Conservation (phyloP, 768 basidiomycete genomes). For the Ramaria rubella region DNA sequence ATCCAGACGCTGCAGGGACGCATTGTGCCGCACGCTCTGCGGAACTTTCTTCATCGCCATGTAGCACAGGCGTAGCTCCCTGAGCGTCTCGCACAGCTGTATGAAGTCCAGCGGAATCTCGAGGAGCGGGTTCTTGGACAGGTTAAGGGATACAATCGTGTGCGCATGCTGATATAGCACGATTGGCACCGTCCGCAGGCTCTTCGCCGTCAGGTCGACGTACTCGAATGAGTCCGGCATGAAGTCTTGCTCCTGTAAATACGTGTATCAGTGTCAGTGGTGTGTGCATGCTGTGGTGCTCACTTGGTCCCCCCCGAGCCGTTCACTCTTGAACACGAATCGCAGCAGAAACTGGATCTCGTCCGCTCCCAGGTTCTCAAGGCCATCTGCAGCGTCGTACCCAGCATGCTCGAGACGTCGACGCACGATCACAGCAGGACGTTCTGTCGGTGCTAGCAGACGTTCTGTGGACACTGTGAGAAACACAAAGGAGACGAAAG, state of each 20-base stretch:
- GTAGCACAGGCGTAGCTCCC: slow-evolving; percentile 78
- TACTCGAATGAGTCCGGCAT: slow-evolving; percentile 59
- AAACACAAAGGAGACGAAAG: neutral
- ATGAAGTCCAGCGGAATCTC: slow-evolving; percentile 97
- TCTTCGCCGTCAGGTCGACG: slow-evolving; percentile 52
- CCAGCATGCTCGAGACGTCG: slow-evolving; percentile 84
- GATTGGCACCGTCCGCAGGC: slow-evolving; percentile 84
- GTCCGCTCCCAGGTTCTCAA: slow-evolving; percentile 69
- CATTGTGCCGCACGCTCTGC: slow-evolving; percentile 67
- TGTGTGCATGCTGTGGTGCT: neutral
- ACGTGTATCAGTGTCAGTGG: neutral
- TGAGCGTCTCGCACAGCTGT: slow-evolving; percentile 74
- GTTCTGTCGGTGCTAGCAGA: slow-evolving; percentile 70
- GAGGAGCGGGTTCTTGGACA: slow-evolving; percentile 92
- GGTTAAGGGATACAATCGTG: slow-evolving; percentile 74
- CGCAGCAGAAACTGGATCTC: slow-evolving; percentile 81
- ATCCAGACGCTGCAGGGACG: slow-evolving; percentile 72
- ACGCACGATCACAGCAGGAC: slow-evolving; percentile 78
- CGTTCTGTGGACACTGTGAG: slow-evolving; percentile 52
- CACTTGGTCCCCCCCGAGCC: slow-evolving; percentile 37
- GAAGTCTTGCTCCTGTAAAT: slow-evolving; percentile 63
- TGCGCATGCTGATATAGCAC: slow-evolving; percentile 78
- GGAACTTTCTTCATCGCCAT: slow-evolving; percentile 97
- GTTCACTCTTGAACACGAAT: slow-evolving; percentile 81
- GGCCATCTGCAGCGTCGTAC: slow-evolving; percentile 72